phyloP scores from a whole-genome alignment of 345 rosid genomes.

The Pugionium dolabratum region DNA sequence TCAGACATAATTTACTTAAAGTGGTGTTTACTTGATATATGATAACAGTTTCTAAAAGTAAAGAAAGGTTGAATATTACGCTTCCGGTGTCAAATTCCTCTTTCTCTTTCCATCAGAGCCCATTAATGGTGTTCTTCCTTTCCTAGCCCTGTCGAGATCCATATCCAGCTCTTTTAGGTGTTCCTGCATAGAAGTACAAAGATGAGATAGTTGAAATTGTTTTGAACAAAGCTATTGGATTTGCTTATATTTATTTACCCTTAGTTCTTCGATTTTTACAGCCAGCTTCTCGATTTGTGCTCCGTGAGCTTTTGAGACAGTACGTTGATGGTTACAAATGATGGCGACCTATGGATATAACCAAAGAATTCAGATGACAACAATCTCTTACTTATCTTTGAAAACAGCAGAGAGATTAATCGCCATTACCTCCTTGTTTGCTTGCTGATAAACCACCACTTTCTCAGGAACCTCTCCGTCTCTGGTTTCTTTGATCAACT shows the following conservation, averaged over 20 bases:
- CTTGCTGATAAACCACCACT: constrained; percentile 71
- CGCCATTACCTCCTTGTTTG: constrained; percentile 79
- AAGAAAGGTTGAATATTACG: constrained; percentile 52
- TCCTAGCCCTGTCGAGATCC: constrained; percentile 86
- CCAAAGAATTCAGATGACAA: constrained; percentile 10
- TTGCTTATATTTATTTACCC: constrained; percentile 41
- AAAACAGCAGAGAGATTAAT: constrained; percentile 3
- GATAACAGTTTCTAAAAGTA: background rate
- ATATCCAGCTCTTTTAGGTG: constrained; percentile 59
- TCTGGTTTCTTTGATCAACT: constrained; percentile 80
- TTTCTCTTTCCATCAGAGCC: constrained; percentile 87
- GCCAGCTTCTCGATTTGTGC: constrained; percentile 43
- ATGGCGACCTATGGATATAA: constrained; percentile 53
- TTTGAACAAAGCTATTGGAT: constrained; percentile 4
- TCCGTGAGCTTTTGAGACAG: constrained; percentile 76
- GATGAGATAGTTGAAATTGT: constrained; percentile 3
- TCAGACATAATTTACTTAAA: background rate
- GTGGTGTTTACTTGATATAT: background rate
- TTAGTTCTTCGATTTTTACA: constrained; percentile 40
- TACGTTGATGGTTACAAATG: constrained; percentile 98
- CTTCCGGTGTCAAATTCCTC: constrained; percentile 81
- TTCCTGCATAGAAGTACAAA: constrained; percentile 30
- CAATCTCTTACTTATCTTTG: constrained; percentile 4
- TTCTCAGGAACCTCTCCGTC: constrained; percentile 90
- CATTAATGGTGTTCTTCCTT: constrained; percentile 87